These are phyloP conservation scores for Lagenidium giganteum DNA, from an alignment of 352 stramenopile genomes.

Conservation along the genomic window DNA sequence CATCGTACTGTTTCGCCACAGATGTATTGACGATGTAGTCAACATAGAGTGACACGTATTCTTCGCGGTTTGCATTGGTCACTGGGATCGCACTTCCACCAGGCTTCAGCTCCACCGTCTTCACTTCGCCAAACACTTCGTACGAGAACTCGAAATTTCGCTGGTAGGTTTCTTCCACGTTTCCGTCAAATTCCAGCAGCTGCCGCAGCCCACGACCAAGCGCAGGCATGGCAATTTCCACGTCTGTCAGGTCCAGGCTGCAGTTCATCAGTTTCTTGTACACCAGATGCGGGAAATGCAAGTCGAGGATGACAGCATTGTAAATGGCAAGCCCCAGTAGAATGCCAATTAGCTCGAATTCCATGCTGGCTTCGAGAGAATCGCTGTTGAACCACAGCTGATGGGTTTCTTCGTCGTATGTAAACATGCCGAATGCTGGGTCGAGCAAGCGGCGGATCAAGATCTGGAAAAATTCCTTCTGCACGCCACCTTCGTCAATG, in stretches of 20 bases:
- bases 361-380: constrained; percentile 74
- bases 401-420: constrained; percentile 62
- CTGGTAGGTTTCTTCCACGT: constrained; percentile 67
- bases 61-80: constrained; percentile 56
- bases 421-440: constrained; percentile 77
- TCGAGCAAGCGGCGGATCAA: constrained; percentile 69
- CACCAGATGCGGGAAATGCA: constrained; percentile 75
- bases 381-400: constrained; percentile 81
- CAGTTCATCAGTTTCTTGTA: constrained; percentile 81
- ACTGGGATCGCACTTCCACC: constrained; percentile 52
- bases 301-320: constrained; percentile 79
- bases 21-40: constrained; percentile 66
- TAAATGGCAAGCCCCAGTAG: constrained; percentile 80
- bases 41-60: constrained; percentile 72
- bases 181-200: constrained; percentile 56
- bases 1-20: constrained; percentile 53
- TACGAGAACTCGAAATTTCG: constrained; percentile 80
- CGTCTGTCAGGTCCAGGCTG: constrained; percentile 41
- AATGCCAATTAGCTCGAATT: constrained; percentile 85
- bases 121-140: constrained; percentile 73
- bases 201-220: constrained; percentile 62
- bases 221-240: constrained; percentile 49
- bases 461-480: constrained; percentile 85
- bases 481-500: constrained; percentile 73
- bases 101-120: constrained; percentile 72